A percentile compares a stretch with the other conserved stretches of the same genome.
These are phyloP conservation scores for Acer yangbiense DNA, from an alignment of 345 rosid genomes.

Conservation along the genomic window DNA sequence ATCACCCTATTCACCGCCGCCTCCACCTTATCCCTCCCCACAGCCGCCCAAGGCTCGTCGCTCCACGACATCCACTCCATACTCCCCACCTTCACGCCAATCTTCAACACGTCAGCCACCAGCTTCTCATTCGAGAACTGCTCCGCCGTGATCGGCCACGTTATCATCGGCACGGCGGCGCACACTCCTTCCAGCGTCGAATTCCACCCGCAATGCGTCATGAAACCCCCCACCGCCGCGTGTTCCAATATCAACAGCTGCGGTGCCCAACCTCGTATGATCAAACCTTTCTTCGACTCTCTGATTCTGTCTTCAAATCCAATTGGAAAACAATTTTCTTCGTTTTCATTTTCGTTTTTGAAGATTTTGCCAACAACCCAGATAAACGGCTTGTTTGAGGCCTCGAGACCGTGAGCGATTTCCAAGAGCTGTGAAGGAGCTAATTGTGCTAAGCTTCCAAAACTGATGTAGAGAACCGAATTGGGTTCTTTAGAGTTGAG, in stretches of 20 bases:
- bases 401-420: slow-evolving; percentile 46
- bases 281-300: slow-evolving; percentile 33
- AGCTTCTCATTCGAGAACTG: slow-evolving; percentile 54
- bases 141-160: slow-evolving; percentile 44
- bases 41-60: slow-evolving; percentile 23
- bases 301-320: slow-evolving; percentile 43
- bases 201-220: slow-evolving; percentile 65
- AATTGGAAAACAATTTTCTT: slow-evolving; percentile 29
- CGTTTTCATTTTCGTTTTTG: slow-evolving; percentile 12
- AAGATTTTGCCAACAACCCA: slow-evolving; percentile 50
- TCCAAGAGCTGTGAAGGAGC: slow-evolving; percentile 42
- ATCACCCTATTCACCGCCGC: slow-evolving; percentile 37
- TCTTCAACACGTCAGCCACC: slow-evolving; percentile 33
- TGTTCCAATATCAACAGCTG: slow-evolving; percentile 50
- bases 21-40: slow-evolving; percentile 39
- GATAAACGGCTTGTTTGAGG: slow-evolving; percentile 39
- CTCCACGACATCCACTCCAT: slow-evolving; percentile 34
- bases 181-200: slow-evolving; percentile 40
- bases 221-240: slow-evolving; percentile 44
- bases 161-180: slow-evolving; percentile 47
- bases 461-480: slow-evolving; percentile 53
- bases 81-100: slow-evolving; percentile 48
- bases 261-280: slow-evolving; percentile 60
- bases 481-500: slow-evolving; percentile 45
- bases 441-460: slow-evolving; percentile 47